A percentile compares a stretch with the other conserved stretches of the same genome.
These are phyloP conservation scores for Ramalina peruviana DNA, from an alignment of 495 filamentous ascomycete genomes.

Conservation along the genomic window DNA sequence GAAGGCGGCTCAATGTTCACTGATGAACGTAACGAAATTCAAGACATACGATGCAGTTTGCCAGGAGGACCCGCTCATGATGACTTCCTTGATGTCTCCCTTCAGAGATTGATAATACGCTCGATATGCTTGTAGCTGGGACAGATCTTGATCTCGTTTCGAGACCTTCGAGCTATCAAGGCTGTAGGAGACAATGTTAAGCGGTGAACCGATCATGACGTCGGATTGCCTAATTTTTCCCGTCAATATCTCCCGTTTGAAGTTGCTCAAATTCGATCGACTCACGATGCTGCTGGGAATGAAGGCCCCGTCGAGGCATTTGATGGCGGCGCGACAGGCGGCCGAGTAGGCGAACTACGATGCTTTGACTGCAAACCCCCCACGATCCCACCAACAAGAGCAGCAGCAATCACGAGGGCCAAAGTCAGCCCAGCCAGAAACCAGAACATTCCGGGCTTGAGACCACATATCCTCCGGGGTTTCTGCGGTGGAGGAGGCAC, in stretches of 20 bases:
- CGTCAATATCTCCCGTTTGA: not conserved
- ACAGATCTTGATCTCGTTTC: not conserved
- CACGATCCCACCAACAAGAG: constrained; percentile 14
- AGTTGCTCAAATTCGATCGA: not conserved
- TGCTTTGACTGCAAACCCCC: constrained; percentile 9
- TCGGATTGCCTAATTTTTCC: constrained; percentile 5
- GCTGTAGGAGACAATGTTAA: constrained; percentile 10
- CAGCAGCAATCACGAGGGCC: constrained; percentile 9
- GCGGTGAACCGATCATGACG: constrained; percentile 11
- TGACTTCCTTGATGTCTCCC: constrained; percentile 15
- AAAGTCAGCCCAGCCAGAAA: constrained; percentile 9
- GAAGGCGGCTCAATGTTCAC: too few relatives aligned
- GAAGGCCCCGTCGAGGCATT: not conserved
- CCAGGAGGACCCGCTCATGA: constrained; percentile 7
- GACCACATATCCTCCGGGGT: constrained; percentile 12
- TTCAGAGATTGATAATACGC: constrained; percentile 13
- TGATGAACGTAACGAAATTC: not conserved
- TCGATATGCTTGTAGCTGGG: constrained; percentile 10
- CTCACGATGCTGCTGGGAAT: constrained; percentile 1
- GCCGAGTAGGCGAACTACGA: not conserved
- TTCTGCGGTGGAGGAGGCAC: constrained; percentile 1
- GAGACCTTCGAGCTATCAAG: not conserved
- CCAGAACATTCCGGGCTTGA: constrained; percentile 13
- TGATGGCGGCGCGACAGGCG: not conserved
- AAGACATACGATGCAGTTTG: constrained; percentile 7